Base-by-base conservation (phyloP, 768 basidiomycete species). In the Pleurotus tuoliensis region DNA sequence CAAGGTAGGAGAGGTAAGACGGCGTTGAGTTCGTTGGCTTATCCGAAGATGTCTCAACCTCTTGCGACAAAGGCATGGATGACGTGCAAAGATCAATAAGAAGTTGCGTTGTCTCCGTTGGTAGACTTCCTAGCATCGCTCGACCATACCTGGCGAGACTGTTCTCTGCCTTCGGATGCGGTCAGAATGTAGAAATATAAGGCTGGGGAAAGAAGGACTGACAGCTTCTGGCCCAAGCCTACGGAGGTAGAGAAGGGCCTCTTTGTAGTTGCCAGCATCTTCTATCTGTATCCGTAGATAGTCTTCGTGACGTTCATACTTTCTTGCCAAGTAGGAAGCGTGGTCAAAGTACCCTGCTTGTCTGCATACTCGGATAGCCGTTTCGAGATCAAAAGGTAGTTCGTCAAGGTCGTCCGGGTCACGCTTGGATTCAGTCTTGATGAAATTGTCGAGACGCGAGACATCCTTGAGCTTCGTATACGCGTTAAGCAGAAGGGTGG, bases 391-490 rank as follows among this genome's bases (percentile, higher is more conserved):
- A 67, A 98, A 99, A 0, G 96, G 97, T 3, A 96, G 80, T 66
- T 95, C 94, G 30, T 78, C 75, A 8, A 72, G 66, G 43, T 80
- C 76, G 18, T 78, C 74, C 15, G 74, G 76, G 13, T 71, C 69
- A 13, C 82, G 75, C 43, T 78, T 74, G 1, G 90, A 86, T 66
- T 94, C 92, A 2, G 92, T 87, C 69, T 90, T 92, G 73, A 99
- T 91, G 70, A 99, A 99, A 58, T 79, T 84, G 63, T 98, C 93
- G 1, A 98, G 81, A 11, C 94, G 86, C 1, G 83, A 70, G 13
- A 94, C 86, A 63, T 99, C 97, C 58, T 94, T 92, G 18, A 97
- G 87, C 67, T 98, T 98, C 51, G 97, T 97, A 71, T 97, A 98
- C 5, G 95, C 94, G 67, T 98, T 98, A 22, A 99, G 83, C 3